phyloP scores from a whole-genome alignment of 805 yeast species.

The Ogataea philodendri region DNA sequence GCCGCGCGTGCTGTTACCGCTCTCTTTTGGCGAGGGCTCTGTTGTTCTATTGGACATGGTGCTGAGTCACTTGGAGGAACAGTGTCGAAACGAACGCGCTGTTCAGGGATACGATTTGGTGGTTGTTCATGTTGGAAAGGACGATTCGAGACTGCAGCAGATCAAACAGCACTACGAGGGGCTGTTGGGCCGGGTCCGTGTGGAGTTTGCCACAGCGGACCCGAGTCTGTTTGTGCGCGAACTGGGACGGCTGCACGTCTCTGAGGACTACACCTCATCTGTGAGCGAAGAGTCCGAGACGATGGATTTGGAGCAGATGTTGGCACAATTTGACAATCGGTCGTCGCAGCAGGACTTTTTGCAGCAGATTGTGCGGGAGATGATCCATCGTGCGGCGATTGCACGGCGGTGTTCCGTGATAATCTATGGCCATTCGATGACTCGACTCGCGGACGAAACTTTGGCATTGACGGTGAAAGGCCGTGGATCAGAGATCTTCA shows the following conservation, averaged over 20 bases:
- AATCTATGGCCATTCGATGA: slow-evolving; percentile 76
- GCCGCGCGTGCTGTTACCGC: slow-evolving; percentile 54
- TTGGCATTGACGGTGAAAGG: slow-evolving; percentile 81
- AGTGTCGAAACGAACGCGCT: slow-evolving; percentile 54
- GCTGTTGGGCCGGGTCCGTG: slow-evolving; percentile 30
- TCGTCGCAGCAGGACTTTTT: slow-evolving; percentile 67
- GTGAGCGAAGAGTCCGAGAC: slow-evolving; percentile 11
- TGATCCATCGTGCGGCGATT: slow-evolving; percentile 47
- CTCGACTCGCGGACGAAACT: slow-evolving; percentile 76
- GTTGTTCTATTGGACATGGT: slow-evolving; percentile 67
- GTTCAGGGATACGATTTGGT: slow-evolving; percentile 63
- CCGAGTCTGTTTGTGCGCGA: slow-evolving; percentile 40
- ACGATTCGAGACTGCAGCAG: slow-evolving; percentile 7
- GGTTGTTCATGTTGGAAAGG: slow-evolving; percentile 49
- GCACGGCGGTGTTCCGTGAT: slow-evolving; percentile 51
- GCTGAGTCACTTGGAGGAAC: slow-evolving; percentile 59
- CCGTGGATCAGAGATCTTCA: slow-evolving; percentile 68
- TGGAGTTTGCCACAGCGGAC: slow-evolving; percentile 40
- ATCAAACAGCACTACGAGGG: slow-evolving; percentile 3
- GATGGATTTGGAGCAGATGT: slow-evolving; percentile 32
- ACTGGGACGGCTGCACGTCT: slow-evolving; percentile 35
- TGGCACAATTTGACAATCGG: slow-evolving; percentile 45
- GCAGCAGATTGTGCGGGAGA: slow-evolving; percentile 44
- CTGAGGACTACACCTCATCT: slow-evolving; percentile 29
- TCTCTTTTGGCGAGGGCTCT: slow-evolving; percentile 69